Base-by-base conservation (phyloP, 1,284 basidiomycete genomes). In the Melanopsichium pennsylvanicum region DNA sequence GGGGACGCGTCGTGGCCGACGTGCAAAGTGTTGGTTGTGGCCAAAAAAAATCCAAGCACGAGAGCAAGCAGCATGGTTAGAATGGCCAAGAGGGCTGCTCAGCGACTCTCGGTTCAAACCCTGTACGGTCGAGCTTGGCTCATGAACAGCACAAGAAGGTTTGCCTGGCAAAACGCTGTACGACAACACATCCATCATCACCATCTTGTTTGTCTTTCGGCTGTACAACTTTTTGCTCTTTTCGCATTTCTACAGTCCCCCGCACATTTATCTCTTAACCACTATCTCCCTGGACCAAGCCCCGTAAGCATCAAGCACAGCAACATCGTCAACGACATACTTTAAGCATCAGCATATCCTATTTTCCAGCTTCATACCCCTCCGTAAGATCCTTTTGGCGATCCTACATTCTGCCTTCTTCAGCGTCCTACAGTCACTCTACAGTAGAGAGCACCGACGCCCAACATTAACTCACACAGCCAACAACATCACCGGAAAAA, bases 31-130 rank as follows among this genome's bases (percentile, higher is more conserved):
- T 45, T 54, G 42, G 27, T 54, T 40, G 37, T 18, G 15, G 18
- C 16, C n/a, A n/a, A n/a, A n/a, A n/a, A 37, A 52, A 54, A 35
- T 38, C 38, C 41, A 29, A 49, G 47, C 38, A 31, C 18, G 32
- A 41, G 27, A 7, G 13, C 8, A 29, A 29, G 35, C 39, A 33
- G 32, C 31, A 41, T 34, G 32, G n/a, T n/a, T n/a, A n/a, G n/a
- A n/a, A n/a, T n/a, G n/a, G n/a, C n/a, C n/a, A n/a, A 13, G 27
- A 29, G 27, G 27, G 27, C 27, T 29, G n/a, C n/a, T n/a, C n/a
- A n/a, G n/a, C n/a, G n/a, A n/a, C n/a, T n/a, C n/a, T n/a, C n/a
- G n/a, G n/a, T n/a, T n/a, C n/a, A n/a, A n/a, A n/a, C n/a, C n/a
- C n/a, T n/a, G n/a, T n/a, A n/a, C n/a, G n/a, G n/a, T n/a, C n/a